Conservation (phyloP, 2,329 filamentous ascomycete species). For the Botrytis paeoniae region DNA sequence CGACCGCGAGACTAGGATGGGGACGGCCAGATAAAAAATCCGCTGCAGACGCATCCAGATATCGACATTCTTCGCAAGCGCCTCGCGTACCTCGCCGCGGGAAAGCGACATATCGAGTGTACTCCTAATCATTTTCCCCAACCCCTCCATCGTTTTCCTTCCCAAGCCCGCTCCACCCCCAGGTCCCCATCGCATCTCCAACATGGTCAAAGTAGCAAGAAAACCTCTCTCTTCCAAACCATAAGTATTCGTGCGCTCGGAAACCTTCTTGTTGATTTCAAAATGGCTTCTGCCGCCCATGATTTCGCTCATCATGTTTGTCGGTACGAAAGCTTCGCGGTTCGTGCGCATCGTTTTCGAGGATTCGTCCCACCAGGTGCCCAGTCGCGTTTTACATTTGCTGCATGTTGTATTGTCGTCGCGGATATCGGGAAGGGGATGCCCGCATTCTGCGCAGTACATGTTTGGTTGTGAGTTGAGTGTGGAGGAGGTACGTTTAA, state of each 20-base stretch:
- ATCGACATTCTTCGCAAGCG: constrained; percentile 59
- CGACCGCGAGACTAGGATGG: constrained; percentile 57
- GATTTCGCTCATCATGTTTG: constrained; percentile 18
- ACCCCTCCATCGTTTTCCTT: constrained; percentile 51
- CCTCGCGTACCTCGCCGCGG: constrained; percentile 58
- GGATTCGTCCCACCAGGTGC: constrained; percentile 37
- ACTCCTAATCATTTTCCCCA: constrained; percentile 56
- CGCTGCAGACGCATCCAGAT: constrained; percentile 64
- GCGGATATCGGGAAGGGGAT: constrained; percentile 31
- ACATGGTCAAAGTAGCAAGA: constrained; percentile 52
- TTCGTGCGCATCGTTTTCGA: constrained; percentile 35
- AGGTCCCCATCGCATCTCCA: constrained; percentile 57
- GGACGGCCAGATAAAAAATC: constrained; percentile 60
- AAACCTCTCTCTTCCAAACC: constrained; percentile 64
- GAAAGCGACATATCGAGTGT: constrained; percentile 62
- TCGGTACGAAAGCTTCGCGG: constrained; percentile 31
- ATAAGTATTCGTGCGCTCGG: constrained; percentile 37
- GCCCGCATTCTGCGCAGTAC: constrained; percentile 36
- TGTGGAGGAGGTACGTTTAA: not conserved
- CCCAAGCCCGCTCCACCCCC: constrained; percentile 54
- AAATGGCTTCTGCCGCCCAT: constrained; percentile 16
- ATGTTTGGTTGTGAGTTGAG: constrained; percentile 21
- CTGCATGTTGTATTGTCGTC: constrained; percentile 33
- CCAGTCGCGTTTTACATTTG: constrained; percentile 36
- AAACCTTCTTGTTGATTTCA: constrained; percentile 25